These are phyloP conservation scores for Xylariaceae sp. DNA, from an alignment of 2,329 filamentous ascomycete genomes.

Conservation along the genomic window DNA sequence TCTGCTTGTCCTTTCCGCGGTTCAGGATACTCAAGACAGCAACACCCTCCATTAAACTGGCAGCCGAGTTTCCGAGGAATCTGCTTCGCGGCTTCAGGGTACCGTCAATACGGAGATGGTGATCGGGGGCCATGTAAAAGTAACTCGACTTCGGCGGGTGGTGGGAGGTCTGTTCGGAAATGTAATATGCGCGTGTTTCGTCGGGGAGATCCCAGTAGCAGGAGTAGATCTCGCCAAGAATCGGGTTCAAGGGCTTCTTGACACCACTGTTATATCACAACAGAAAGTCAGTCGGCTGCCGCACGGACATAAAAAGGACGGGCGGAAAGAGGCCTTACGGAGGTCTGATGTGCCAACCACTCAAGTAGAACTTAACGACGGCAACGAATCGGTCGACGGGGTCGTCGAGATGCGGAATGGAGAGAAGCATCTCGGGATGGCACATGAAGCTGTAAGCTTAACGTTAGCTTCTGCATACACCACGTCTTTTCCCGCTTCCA, in stretches of 20 bases:
- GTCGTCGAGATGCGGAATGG: slow-evolving; percentile 82
- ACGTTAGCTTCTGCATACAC: slow-evolving; percentile 15
- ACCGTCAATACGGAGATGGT: slow-evolving; percentile 91
- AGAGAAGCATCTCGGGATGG: slow-evolving; percentile 89
- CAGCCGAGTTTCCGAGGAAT: slow-evolving; percentile 94
- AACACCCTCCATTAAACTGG: slow-evolving; percentile 96
- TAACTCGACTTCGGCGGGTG: slow-evolving; percentile 98
- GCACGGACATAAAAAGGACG: background rate
- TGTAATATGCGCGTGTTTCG: slow-evolving; percentile 84
- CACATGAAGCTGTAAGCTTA: slow-evolving; percentile 82
- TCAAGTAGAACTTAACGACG: slow-evolving; percentile 96
- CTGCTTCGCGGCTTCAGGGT: slow-evolving; percentile 91
- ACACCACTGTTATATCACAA: slow-evolving; percentile 62
- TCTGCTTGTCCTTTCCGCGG: slow-evolving; percentile 57
- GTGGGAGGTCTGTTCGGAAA: slow-evolving; percentile 95
- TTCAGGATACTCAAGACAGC: slow-evolving; percentile 81
- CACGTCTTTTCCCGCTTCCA: background rate
- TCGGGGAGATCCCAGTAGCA: slow-evolving; percentile 93
- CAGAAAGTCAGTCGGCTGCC: slow-evolving; percentile 11
- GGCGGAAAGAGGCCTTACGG: slow-evolving; percentile 55
- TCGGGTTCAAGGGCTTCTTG: slow-evolving; percentile 96
- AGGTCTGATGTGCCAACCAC: slow-evolving; percentile 97
- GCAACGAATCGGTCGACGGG: slow-evolving; percentile 85
- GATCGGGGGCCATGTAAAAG: slow-evolving; percentile 94
- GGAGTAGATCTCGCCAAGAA: slow-evolving; percentile 89